phyloP scores from a whole-genome alignment of 257 asterid genomes.

The Solanum phureja region DNA sequence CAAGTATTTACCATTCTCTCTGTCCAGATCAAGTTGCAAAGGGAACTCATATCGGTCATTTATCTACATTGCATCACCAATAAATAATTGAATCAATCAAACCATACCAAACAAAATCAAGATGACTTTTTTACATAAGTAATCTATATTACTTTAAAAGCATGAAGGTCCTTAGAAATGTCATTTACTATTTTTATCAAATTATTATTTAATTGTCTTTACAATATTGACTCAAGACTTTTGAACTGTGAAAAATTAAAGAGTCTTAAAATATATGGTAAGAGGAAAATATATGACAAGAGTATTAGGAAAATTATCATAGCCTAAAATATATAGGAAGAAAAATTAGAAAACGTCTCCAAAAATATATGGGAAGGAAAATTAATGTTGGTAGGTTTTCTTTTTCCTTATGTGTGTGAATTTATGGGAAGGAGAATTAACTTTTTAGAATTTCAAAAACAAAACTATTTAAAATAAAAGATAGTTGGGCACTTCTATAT shows the following conservation, averaged over 20 bases:
- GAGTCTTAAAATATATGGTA: too few relatives aligned
- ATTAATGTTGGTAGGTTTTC: neutral
- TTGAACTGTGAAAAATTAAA: too few relatives aligned
- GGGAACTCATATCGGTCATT: conserved; percentile 97
- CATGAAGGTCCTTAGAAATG: neutral
- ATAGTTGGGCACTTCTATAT: neutral
- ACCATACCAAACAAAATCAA: neutral
- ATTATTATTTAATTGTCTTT: too few relatives aligned
- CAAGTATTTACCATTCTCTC: conserved; percentile 83
- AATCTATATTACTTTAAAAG: neutral
- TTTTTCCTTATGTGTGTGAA: neutral
- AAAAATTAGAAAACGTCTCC: too few relatives aligned
- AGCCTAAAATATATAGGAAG: neutral
- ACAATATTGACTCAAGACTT: neutral
- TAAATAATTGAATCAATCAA: neutral
- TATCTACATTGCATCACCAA: conserved; percentile 41
- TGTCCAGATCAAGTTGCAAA: conserved; percentile 89
- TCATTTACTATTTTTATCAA: too few relatives aligned
- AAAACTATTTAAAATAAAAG: too few relatives aligned
- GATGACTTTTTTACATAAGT: neutral
- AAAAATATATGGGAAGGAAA: neutral
- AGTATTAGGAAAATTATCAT: too few relatives aligned
- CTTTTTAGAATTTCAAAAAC: neutral
- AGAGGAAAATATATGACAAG: too few relatives aligned
- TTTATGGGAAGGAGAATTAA: neutral